Percentiles rank a stretch among this genome's conserved stretches.
phyloP scores from a whole-genome alignment of 2,329 filamentous ascomycete genomes.

The Penicillium sp. region DNA sequence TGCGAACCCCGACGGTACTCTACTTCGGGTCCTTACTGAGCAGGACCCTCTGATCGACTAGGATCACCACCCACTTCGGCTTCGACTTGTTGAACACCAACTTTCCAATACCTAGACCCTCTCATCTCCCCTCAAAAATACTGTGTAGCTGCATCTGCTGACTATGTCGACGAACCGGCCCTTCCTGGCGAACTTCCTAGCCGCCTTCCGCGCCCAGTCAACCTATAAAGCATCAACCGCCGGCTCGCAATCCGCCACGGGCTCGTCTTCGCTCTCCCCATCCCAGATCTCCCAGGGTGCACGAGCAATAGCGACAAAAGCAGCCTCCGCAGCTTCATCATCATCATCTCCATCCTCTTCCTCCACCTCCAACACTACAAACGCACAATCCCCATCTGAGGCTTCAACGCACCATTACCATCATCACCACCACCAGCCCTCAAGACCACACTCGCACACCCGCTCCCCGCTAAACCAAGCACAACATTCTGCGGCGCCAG shows the following conservation, averaged over 20 bases:
- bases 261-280: conserved; percentile 44
- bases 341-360: conserved; percentile 28
- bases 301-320: conserved; percentile 55
- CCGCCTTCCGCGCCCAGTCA: conserved; percentile 69
- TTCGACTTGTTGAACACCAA: background rate
- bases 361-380: background rate
- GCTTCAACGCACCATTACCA: conserved; percentile 26
- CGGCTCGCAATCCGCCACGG: conserved; percentile 37
- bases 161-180: conserved; percentile 68
- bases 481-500: conserved; percentile 42
- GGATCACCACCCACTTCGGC: background rate
- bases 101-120: background rate
- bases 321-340: conserved; percentile 28
- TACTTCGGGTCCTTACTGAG: background rate
- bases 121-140: background rate
- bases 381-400: conserved; percentile 12
- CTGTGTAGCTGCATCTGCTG: background rate
- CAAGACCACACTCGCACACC: conserved; percentile 29
- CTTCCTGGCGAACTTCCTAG: conserved; percentile 70
- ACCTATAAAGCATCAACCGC: conserved; percentile 59
- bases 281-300: conserved; percentile 48
- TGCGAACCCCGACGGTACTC: background rate
- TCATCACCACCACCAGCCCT: conserved; percentile 20
- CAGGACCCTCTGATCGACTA: background rate
- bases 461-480: conserved; percentile 37